Evolutionary conservation across 768 basidiomycete genomes (phyloP).

Genomic region (Naganishia onofrii): DNA sequence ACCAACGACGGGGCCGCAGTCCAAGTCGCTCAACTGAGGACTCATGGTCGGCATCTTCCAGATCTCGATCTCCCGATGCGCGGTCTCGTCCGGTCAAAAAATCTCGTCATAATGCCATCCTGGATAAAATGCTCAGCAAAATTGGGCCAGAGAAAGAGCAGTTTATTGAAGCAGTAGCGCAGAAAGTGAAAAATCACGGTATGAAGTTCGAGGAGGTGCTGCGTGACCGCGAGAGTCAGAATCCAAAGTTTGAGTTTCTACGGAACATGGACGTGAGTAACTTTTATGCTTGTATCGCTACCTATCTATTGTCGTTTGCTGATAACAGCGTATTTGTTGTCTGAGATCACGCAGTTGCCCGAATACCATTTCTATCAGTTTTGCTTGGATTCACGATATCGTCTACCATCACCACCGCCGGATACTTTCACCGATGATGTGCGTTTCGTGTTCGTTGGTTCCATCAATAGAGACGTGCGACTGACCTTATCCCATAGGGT

Average conservation of each 20-base stretch:
- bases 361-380: constrained; percentile 54
- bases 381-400: constrained; percentile 51
- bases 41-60: constrained; percentile 42
- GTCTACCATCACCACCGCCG: constrained; percentile 51
- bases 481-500: constrained; percentile 40
- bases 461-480: background rate
- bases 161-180: constrained; percentile 83
- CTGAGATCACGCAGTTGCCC: constrained; percentile 44
- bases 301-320: background rate
- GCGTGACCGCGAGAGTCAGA: constrained; percentile 70
- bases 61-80: constrained; percentile 48
- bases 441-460: constrained; percentile 20
- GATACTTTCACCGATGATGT: constrained; percentile 53
- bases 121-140: constrained; percentile 38
- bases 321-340: background rate
- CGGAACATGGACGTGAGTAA: constrained; percentile 52
- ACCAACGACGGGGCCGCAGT: constrained; percentile 11
- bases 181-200: constrained; percentile 78
- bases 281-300: background rate
- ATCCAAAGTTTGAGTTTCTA: constrained; percentile 79
- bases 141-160: constrained; percentile 70
- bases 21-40: constrained; percentile 14
- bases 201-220: constrained; percentile 70
- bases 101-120: constrained; percentile 18
- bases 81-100: constrained; percentile 33